Base-by-base conservation (phyloP, 2,329 filamentous ascomycete genomes). In the Xylaria sp. region DNA sequence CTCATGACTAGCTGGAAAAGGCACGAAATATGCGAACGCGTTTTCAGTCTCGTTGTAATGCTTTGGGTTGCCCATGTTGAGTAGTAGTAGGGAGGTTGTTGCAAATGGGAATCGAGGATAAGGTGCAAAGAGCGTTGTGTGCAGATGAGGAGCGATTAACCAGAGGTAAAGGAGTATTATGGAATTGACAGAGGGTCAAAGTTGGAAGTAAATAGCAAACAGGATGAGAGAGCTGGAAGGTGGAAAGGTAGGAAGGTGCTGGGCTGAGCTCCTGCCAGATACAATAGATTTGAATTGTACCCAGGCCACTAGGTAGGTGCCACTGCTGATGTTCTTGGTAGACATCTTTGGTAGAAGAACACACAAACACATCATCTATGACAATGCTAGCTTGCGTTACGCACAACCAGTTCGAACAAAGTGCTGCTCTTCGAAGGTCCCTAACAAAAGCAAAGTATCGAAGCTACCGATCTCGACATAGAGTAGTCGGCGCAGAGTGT, bases 1-100 rank as follows among this genome's bases (percentile, higher is more conserved):
- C 74, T 77, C 63, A 75, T 71, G 63, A 60, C 60, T 37, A 37
- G 53, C 35, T 63, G 32, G n/a, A 44, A 23, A 12, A 53, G 54
- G 23, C 3, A 57, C 4, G 27, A 37, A 18, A 37, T 69, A 63
- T 27, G 50, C 69, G 29, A 70, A 74, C 69, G 42, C 18, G 48
- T 64, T 63, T 54, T 69, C 62, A 47, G 25, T 21, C 48, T 68
- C 67, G 42, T 73, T 73, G 62, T 54, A 63, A 32, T 74, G 71
- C 27, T 44, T 61, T 2, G 32, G 63, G 27, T 74, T 73, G 35
- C 53, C 48, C 70, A 71, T 70, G 18, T 68, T 69, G 69, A 66
- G 42, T 35, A 42, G 44, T 44, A 44, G 40, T 13, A 44, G 4
- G 44, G 5, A 29, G 47, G 27, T 59, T 40, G 51, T 42, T 63